These are phyloP conservation scores for Saccharomyces cerevisiae DNA, from an alignment of 805 yeast species.

Conservation along the genomic window DNA sequence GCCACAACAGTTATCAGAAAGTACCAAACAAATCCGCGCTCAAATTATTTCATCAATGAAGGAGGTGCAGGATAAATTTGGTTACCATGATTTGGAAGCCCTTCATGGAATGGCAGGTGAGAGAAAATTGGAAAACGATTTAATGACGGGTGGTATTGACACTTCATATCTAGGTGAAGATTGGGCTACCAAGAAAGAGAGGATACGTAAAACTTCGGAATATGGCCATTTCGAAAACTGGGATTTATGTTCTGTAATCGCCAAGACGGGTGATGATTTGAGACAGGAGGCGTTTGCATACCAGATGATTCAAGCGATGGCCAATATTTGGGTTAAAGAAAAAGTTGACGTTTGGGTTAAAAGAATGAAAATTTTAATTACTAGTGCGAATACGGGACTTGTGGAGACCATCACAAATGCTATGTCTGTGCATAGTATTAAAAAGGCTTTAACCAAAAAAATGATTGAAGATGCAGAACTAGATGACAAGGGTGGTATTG, in stretches of 20 bases:
- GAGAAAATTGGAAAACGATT: constrained; percentile 83
- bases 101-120: constrained; percentile 75
- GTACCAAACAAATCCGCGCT: constrained; percentile 62
- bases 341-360: constrained; percentile 82
- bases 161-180: constrained; percentile 78
- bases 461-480: constrained; percentile 54
- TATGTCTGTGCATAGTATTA: constrained; percentile 85
- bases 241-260: constrained; percentile 93
- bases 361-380: constrained; percentile 82
- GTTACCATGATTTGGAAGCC: constrained; percentile 41
- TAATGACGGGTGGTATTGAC: constrained; percentile 70
- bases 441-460: constrained; percentile 78
- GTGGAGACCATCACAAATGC: constrained; percentile 97
- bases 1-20: constrained; percentile 35
- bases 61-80: constrained; percentile 60
- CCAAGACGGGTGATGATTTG: constrained; percentile 90
- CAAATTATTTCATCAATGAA: constrained; percentile 68
- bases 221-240: constrained; percentile 85
- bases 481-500: constrained; percentile 59
- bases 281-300: constrained; percentile 98
- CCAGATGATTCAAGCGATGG: constrained; percentile 80
- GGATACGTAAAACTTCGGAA: constrained; percentile 70
- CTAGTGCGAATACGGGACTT: constrained; percentile 83
- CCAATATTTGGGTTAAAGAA: constrained; percentile 70
- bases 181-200: constrained; percentile 73